Conservation (phyloP, 2,329 filamentous ascomycete species). For the Monosporascus sp. region DNA sequence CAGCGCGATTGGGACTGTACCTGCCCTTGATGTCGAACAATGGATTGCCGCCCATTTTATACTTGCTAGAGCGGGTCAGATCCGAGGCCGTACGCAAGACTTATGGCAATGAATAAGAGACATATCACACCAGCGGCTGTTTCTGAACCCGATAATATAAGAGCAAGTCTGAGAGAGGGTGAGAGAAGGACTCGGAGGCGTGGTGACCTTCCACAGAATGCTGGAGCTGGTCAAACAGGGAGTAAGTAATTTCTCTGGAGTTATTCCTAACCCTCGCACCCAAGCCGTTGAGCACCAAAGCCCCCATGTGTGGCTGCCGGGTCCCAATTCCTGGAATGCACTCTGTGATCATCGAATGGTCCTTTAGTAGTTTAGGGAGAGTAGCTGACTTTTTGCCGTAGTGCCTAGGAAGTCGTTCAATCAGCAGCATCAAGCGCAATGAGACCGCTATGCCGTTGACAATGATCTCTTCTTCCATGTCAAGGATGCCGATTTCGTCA, state of each 20-base stretch:
- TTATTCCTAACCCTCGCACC: too few relatives aligned
- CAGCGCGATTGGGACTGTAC: background rate
- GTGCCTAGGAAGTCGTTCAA: background rate
- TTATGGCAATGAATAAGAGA: background rate
- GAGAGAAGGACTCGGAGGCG: background rate
- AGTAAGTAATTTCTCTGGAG: too few relatives aligned
- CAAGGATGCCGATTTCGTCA: background rate
- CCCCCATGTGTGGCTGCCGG: too few relatives aligned
- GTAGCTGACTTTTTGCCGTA: too few relatives aligned
- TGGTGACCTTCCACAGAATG: background rate
- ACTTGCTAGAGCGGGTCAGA: background rate
- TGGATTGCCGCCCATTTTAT: background rate
- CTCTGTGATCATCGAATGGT: too few relatives aligned
- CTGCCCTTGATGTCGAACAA: background rate
- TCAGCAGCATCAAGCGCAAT: background rate
- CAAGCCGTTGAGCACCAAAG: too few relatives aligned
- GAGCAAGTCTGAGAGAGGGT: background rate
- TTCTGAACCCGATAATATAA: background rate
- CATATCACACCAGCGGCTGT: conserved; percentile 1
- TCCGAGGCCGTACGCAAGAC: background rate
- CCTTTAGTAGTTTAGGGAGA: too few relatives aligned
- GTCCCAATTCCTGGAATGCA: too few relatives aligned
- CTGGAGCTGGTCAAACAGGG: background rate
- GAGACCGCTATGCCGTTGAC: background rate
- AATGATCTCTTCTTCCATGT: background rate